Conservation (phyloP, 1,284 basidiomycete species). For the Rhodotorula sp. region DNA sequence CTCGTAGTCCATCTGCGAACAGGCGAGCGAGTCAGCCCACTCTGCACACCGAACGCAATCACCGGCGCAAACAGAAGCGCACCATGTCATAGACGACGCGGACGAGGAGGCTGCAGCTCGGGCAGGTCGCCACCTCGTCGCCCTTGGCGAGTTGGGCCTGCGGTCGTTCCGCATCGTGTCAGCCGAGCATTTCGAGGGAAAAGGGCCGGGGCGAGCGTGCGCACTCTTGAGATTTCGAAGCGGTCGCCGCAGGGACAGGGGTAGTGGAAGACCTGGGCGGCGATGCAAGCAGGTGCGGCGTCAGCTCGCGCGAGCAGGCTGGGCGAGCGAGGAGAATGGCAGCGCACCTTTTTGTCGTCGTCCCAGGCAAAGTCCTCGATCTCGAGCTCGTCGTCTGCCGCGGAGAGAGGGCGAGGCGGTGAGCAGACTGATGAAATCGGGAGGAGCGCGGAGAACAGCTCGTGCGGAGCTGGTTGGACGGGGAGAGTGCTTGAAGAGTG, state of each 20-base stretch:
- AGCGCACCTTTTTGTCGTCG: slow-evolving; percentile 59
- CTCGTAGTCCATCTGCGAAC: slow-evolving; percentile 56
- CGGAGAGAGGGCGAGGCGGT: not conserved
- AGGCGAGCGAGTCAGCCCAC: no score
- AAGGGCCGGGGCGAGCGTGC: not conserved
- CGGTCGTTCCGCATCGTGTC: not conserved
- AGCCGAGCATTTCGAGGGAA: no score
- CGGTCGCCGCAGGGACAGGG: slow-evolving; percentile 98
- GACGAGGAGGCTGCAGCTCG: slow-evolving; percentile 91
- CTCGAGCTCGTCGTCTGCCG: slow-evolving; percentile 77
- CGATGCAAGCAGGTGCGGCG: not conserved
- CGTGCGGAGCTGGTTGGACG: not conserved
- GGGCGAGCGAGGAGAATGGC: not conserved
- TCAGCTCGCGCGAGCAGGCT: not conserved
- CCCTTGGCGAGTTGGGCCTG: slow-evolving; percentile 74
- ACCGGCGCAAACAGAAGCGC: slow-evolving; percentile 52
- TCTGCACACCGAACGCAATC: not conserved
- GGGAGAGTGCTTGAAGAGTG: not conserved
- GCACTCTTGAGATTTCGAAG: slow-evolving; percentile 85
- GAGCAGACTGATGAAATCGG: not conserved
- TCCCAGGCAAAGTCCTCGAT: slow-evolving; percentile 97
- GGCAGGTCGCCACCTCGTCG: slow-evolving; percentile 96
- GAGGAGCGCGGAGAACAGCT: no score
- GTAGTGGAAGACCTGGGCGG: slow-evolving; percentile 75
- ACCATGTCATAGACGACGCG: slow-evolving; percentile 95